Evolutionary conservation across 2,329 filamentous ascomycete species (phyloP), one percentile per base, ranked within the genome.

Genomic region (Penicillium expansum): DNA sequence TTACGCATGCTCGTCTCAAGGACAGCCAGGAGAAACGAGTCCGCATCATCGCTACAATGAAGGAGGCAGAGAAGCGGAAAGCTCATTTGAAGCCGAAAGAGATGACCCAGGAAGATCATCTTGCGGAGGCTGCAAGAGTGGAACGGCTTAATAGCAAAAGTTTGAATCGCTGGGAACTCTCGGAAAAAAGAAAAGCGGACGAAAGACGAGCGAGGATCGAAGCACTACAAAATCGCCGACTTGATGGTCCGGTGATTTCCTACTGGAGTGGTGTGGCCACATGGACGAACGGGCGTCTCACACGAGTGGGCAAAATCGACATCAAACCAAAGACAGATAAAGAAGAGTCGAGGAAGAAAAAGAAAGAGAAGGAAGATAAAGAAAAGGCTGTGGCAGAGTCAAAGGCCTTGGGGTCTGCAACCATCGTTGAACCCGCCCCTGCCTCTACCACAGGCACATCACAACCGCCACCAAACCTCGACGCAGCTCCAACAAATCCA

Each of bases 231-330:
- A 91, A 92, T 71, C 86, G 92, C 48, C 91, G 89, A 49, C 82
- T 97, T 9, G 87, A 93, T 52, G 94, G 94, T 0, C 91, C 94
- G 0, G 91, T 97, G 11, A 87, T 97, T 41, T 91, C 90, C 2
- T 93, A 90, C 73, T 97, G 92, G 88, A 97, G 92, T 73, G 94
- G 93, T n/a, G 84, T 91, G 61, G 90, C 90, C 33, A 85, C 90
- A 66, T 93, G 91, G 83, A 82, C 88, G 54, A 87, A 91, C 67
- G 89, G 88, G 24, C 89, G 87, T 70, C 78, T 92, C 68, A 87
- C 85, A 68, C 83, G 85, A 59, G 82, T 91, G 38, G 90, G 90
- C 39, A 86, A 83, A 64, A 80, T 83, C 60, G 81, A 88, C 37
- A 68, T 76, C 38, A 68, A 67, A 16, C 66, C 64, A 7, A 74